phyloP scores from a whole-genome alignment of 2,329 filamentous ascomycete genomes.

The Fusarium hostae region DNA sequence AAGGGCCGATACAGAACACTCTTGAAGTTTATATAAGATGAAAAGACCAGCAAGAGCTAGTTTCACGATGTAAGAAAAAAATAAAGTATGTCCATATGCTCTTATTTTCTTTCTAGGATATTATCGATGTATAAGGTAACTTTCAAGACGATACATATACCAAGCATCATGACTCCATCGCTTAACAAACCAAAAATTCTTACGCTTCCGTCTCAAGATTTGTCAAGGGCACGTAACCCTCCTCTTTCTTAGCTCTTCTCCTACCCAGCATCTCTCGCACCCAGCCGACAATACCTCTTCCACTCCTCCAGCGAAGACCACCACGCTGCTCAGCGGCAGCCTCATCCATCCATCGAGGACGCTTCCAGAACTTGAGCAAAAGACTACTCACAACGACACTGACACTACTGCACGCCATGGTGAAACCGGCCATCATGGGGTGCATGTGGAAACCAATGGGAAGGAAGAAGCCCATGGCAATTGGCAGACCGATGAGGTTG shows the following conservation, averaged over 20 bases:
- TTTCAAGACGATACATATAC: conserved; percentile 9
- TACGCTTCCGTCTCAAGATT: conserved; percentile 56
- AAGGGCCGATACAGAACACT: conserved; percentile 2
- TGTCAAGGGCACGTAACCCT: conserved; percentile 69
- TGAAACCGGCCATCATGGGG: conserved; percentile 92
- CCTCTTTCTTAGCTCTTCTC: conserved; percentile 56
- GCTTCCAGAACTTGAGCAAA: conserved; percentile 85
- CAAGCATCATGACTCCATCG: conserved; percentile 14
- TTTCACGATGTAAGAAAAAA: not conserved
- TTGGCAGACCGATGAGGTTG: conserved; percentile 89
- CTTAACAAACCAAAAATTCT: conserved; percentile 14
- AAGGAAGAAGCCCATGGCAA: conserved; percentile 96
- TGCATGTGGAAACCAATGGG: conserved; percentile 89
- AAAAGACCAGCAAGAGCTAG: not conserved
- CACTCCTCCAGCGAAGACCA: conserved; percentile 55
- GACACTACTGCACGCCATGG: conserved; percentile 92
- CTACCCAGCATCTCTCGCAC: conserved; percentile 54
- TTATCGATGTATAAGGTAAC: conserved; percentile 9
- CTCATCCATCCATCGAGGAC: conserved; percentile 88
- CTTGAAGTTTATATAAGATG: not conserved
- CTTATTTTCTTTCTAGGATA: conserved; percentile 21
- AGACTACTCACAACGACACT: conserved; percentile 88
- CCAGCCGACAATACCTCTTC: conserved; percentile 56
- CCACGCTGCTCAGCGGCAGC: conserved; percentile 69
- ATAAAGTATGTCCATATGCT: not conserved